Conservation (phyloP, 192 early-diverging fungal species). For the Backusella tuberculispora region DNA sequence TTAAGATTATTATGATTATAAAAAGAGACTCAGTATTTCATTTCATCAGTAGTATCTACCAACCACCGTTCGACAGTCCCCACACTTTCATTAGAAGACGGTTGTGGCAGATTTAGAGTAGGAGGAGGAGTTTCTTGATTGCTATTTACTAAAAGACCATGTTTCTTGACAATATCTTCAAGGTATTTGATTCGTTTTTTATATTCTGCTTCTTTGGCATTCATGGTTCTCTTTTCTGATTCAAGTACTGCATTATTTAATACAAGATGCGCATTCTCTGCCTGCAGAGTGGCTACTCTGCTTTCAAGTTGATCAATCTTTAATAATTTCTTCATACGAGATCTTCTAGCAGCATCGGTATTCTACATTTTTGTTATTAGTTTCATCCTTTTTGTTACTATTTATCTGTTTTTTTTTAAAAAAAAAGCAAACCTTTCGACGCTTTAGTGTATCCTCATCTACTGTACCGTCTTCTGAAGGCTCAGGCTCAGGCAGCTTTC, state of each 20-base stretch:
- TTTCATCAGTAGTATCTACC: neutral
- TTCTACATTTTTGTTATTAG: conserved; percentile 51
- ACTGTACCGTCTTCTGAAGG: conserved; percentile 34
- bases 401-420: too few species aligned
- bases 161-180: conserved; percentile 27
- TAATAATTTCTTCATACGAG: conserved; percentile 81
- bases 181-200: conserved; percentile 38
- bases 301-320: conserved; percentile 82
- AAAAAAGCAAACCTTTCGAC: conserved; percentile 32
- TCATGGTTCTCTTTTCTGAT: conserved; percentile 34
- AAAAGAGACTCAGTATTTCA: neutral
- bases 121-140: neutral
- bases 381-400: too few species aligned
- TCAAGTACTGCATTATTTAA: conserved; percentile 40
- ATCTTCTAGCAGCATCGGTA: conserved; percentile 91
- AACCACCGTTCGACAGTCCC: neutral
- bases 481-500: conserved; percentile 36
- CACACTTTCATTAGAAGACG: neutral
- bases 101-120: neutral
- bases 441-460: conserved; percentile 40
- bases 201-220: conserved; percentile 34
- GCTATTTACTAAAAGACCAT: neutral
- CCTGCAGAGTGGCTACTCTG: conserved; percentile 76
- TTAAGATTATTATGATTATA: too few species aligned
- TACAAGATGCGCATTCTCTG: conserved; percentile 68